Base-by-base conservation (phyloP, 2,329 filamentous ascomycete genomes). In the Rhynchosporium agropyri region DNA sequence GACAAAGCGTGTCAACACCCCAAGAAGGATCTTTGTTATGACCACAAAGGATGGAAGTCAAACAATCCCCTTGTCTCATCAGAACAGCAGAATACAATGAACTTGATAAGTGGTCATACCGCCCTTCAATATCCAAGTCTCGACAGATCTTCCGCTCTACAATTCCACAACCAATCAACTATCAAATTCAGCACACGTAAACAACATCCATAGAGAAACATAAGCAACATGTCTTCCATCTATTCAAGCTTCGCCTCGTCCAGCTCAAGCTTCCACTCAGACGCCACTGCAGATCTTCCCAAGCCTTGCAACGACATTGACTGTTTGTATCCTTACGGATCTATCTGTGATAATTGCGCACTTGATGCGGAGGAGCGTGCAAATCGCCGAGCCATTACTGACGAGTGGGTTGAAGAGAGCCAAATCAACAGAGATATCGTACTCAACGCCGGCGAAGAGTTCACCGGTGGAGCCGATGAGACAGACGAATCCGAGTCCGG, bases 401-500 rank as follows among this genome's bases (percentile, higher is more conserved):
- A 15, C 15, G 31, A 20, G 6, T 61, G 59, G 59, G 38, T 55
- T 20, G 43, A 61, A 4, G 59, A 61, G 28, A 3, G 56, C n/a
- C 31, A 42, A 15, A n/a, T 49, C 29, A 54, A 55, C 13, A 29
- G 10, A 10, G 9, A 56, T 7, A 56, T 56, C 5, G 42, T 31
- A 1, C 9, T 33, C 2, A 10, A 29, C 6, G 43, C 33, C 12
- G 59, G 51, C 3, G 15, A 40, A 15, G 10, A 40, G 12, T 56
- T 61, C 29, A n/a, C 13, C 3, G 59, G 51, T 50, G 57, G 57
- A 40, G 57, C 57, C 5, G 57, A 59, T 38, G 57, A 40, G 56
- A 10, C 10, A 4, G 33, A 59, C 33, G 12, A 40, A 8, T 2
- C 4, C 26, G 6, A 36, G 8, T 9, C 9, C 9, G 45, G 13